A percentile compares a stretch with the other conserved stretches of the same genome.
Conservation (phyloP, 2,329 filamentous ascomycete genomes). For the Cladosporium sp. region DNA sequence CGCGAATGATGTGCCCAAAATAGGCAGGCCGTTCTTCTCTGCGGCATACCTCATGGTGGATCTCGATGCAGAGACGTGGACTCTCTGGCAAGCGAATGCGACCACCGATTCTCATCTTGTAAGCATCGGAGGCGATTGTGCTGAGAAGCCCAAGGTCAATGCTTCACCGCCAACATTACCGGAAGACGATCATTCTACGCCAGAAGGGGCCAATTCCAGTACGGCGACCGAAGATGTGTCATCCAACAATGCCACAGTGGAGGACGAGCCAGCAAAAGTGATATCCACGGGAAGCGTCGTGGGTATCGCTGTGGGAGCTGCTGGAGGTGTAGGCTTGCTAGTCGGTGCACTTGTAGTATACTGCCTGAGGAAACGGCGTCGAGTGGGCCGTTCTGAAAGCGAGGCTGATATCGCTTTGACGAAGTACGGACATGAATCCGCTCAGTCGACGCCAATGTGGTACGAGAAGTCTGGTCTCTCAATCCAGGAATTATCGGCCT, state of each 20-base stretch:
- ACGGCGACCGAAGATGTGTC: no score
- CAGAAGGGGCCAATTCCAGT: no score
- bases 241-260: background rate
- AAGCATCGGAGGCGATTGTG: slow-evolving; percentile 9
- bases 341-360: background rate
- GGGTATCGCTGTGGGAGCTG: background rate
- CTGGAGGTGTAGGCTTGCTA: background rate
- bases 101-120: slow-evolving; percentile 10
- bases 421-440: background rate
- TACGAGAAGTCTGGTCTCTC: background rate
- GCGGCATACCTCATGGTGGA: slow-evolving; percentile 15
- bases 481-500: background rate
- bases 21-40: slow-evolving; percentile 14
- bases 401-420: background rate
- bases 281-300: background rate
- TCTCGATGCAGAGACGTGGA: slow-evolving; percentile 12
- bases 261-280: background rate
- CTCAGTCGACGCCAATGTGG: background rate
- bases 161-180: background rate
- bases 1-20: slow-evolving; percentile 11
- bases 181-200: no score
- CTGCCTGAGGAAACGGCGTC: background rate
- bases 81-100: slow-evolving; percentile 14
- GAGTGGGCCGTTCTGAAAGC: background rate
- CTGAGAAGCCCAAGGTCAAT: slow-evolving; percentile 7